These are phyloP conservation scores for Trametes cubensis DNA, from an alignment of 768 basidiomycete genomes.

Conservation along the genomic window DNA sequence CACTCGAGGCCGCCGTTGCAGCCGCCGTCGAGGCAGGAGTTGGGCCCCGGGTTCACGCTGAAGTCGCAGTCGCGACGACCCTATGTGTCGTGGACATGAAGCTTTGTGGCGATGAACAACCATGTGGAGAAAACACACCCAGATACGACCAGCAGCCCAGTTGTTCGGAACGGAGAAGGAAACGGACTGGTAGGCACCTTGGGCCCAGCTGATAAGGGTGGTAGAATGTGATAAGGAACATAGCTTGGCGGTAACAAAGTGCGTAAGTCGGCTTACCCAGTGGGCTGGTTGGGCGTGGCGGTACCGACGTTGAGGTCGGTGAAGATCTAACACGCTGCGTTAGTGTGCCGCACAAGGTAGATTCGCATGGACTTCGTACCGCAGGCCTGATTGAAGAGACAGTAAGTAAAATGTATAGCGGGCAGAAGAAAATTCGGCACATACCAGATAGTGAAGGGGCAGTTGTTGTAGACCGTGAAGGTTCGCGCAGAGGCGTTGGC, in stretches of 20 bases:
- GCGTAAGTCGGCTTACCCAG: conserved; percentile 30
- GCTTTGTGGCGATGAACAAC: neutral
- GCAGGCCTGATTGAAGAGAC: conserved; percentile 32
- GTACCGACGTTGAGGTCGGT: conserved; percentile 38
- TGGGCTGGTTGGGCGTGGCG: conserved; percentile 32
- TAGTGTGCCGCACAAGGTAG: neutral
- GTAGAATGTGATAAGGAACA: neutral
- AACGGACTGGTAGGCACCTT: conserved; percentile 28
- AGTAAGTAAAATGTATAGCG: neutral
- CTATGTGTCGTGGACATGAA: neutral
- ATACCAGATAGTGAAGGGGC: conserved; percentile 47
- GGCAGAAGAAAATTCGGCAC: neutral
- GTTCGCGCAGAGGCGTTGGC: conserved; percentile 23
- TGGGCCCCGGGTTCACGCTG: conserved; percentile 34
- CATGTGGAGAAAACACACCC: conserved; percentile 26
- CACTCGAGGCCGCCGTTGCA: conserved; percentile 44
- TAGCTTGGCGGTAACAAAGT: neutral
- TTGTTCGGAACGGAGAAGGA: conserved; percentile 40
- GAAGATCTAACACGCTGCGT: conserved; percentile 26
- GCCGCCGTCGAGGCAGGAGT: conserved; percentile 41
- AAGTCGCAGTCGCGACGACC: conserved; percentile 42
- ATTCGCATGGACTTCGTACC: conserved; percentile 20
- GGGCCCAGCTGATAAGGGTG: conserved; percentile 29
- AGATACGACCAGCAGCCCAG: conserved; percentile 43
- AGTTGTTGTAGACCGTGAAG: conserved; percentile 45